Conservation (phyloP, 2,329 filamentous ascomycete species). For the Colletotrichum simmondsii region DNA sequence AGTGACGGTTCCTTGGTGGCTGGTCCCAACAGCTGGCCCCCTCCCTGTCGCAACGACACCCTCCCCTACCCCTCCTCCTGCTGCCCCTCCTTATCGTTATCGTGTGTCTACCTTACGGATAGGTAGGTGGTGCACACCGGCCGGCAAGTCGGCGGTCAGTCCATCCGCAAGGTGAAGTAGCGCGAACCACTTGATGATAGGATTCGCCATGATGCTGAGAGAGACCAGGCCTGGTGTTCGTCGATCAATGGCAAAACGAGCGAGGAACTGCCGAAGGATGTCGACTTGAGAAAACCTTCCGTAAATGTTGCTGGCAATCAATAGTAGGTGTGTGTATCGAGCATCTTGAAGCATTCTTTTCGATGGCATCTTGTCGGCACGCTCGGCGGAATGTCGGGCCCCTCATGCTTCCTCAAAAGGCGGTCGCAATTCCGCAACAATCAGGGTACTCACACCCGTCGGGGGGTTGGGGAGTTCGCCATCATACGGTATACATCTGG, state of each 20-base stretch:
- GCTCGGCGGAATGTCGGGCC: background rate
- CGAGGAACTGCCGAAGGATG: background rate
- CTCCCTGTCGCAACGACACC: background rate
- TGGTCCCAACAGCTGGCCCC: background rate
- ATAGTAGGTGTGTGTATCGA: background rate
- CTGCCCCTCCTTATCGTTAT: slow-evolving; percentile 2
- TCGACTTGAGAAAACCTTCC: background rate
- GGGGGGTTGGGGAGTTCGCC: background rate
- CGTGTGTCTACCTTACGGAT: background rate
- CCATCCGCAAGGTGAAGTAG: background rate
- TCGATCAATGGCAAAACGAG: background rate
- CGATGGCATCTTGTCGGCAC: background rate
- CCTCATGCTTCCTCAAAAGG: background rate
- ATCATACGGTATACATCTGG: background rate
- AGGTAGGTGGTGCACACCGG: background rate
- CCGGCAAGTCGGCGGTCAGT: slow-evolving; percentile 19
- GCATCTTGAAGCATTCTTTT: background rate
- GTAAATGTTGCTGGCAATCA: background rate
- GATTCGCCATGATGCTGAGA: background rate
- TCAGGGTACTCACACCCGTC: background rate
- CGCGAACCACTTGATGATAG: background rate
- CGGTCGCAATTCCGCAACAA: background rate
- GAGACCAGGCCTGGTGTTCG: background rate
- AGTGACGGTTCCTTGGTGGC: background rate
- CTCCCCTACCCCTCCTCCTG: background rate